phyloP scores from a whole-genome alignment of 1,284 basidiomycete species.

The Thelephora terrestris region DNA sequence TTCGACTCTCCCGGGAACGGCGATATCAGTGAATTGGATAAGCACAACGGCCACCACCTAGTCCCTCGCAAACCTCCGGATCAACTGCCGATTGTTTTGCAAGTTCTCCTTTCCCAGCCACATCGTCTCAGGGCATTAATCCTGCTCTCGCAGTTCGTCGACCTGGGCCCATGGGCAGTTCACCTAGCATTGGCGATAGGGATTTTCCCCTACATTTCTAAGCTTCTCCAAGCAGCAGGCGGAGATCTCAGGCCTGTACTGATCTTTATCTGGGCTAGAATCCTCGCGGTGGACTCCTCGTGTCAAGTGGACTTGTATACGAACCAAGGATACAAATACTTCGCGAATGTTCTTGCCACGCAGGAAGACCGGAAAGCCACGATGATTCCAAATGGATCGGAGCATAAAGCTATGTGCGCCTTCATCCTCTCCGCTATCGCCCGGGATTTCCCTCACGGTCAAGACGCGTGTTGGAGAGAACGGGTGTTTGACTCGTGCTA shows the following conservation, averaged over 20 bases:
- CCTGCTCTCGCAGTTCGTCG: conserved; percentile 95
- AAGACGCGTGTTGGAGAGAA: conserved; percentile 79
- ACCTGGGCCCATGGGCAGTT: conserved; percentile 97
- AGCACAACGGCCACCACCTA: conserved; percentile 39
- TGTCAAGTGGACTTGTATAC: conserved; percentile 90
- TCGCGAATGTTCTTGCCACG: conserved; percentile 70
- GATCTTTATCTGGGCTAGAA: conserved; percentile 98
- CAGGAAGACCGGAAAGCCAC: conserved; percentile 40
- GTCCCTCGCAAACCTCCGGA: conserved; percentile 87
- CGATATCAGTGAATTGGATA: conserved; percentile 6
- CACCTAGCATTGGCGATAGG: conserved; percentile 96
- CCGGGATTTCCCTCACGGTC: conserved; percentile 81
- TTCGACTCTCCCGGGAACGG: conserved; percentile 8
- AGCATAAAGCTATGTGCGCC: conserved; percentile 98
- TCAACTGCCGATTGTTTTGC: conserved; percentile 94
- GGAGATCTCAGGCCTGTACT: conserved; percentile 95
- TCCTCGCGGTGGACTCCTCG: conserved; percentile 88
- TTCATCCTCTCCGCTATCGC: conserved; percentile 94
- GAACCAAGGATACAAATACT: conserved; percentile 83
- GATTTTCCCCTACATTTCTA: conserved; percentile 98
- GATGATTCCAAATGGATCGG: conserved; percentile 82
- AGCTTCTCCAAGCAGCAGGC: conserved; percentile 90
- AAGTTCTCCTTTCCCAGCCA: conserved; percentile 93
- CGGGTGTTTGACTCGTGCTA: conserved; percentile 88
- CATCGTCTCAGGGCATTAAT: conserved; percentile 94